Evolutionary conservation across 139 green algal genomes (phyloP).

Genomic region (Diplosphaera chodatii): DNA sequence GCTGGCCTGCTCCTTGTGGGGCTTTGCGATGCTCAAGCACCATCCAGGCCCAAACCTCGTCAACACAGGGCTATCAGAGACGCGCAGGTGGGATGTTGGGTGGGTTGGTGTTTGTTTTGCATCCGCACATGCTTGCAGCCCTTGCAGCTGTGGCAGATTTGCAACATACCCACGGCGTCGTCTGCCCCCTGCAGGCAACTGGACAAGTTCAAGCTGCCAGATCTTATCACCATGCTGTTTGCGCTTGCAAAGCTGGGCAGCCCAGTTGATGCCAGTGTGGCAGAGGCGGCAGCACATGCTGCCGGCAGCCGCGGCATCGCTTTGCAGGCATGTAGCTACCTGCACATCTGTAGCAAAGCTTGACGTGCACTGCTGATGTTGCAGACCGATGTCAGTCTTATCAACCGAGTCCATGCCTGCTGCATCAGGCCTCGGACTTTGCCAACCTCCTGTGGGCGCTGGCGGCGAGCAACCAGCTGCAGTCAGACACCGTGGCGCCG

Average conservation of each 20-base stretch:
- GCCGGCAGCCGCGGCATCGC: background rate
- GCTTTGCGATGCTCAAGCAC: slow-evolving; percentile 23
- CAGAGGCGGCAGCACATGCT: slow-evolving; percentile 12
- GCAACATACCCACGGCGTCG: too few species aligned
- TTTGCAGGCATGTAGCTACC: background rate
- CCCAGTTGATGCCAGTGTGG: slow-evolving; percentile 4
- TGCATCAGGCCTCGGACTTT: slow-evolving; percentile 1
- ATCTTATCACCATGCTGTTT: slow-evolving; percentile 26
- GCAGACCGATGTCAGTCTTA: too few species aligned
- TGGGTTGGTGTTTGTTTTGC: background rate
- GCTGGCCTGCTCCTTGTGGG: slow-evolving; percentile 36
- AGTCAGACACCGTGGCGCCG: background rate
- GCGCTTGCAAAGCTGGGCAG: slow-evolving; percentile 21
- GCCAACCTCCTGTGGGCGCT: slow-evolving; percentile 30
- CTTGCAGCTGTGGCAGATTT: too few species aligned
- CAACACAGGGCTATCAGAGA: background rate
- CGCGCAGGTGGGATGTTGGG: background rate
- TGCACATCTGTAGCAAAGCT: too few species aligned
- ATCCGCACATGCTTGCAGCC: too few species aligned
- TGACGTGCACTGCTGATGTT: too few species aligned
- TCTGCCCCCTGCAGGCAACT: too few species aligned
- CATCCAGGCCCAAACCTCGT: slow-evolving; percentile 11
- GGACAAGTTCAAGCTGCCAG: slow-evolving; percentile 14
- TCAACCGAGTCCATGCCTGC: too few species aligned
- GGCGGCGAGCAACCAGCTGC: slow-evolving; percentile 19